These are phyloP conservation scores for Ambrosiella xylebori DNA, from an alignment of 2,329 filamentous ascomycete genomes.

Conservation along the genomic window DNA sequence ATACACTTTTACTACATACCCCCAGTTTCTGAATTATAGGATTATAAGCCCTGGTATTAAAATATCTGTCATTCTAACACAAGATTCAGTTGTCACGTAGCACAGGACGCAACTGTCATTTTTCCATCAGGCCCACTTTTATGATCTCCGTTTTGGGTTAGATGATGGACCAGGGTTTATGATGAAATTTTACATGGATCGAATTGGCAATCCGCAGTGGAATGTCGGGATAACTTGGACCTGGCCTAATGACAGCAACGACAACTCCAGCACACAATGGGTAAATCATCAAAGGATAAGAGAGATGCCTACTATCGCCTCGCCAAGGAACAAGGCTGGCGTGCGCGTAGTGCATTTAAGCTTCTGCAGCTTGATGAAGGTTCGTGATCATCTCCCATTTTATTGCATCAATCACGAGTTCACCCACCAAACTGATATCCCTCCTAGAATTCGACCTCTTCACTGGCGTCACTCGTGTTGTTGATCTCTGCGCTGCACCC, in stretches of 20 bases:
- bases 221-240: background rate
- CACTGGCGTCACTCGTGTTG: slow-evolving; percentile 73
- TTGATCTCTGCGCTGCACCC: slow-evolving; percentile 88
- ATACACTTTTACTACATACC: no score
- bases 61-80: no score
- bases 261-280: slow-evolving; percentile 37
- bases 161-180: background rate
- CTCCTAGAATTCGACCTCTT: slow-evolving; percentile 78
- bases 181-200: background rate
- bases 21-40: no score
- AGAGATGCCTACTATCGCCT: slow-evolving; percentile 95
- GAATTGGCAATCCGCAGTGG: background rate
- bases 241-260: background rate
- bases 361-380: slow-evolving; percentile 83
- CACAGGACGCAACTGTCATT: no score
- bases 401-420: slow-evolving; percentile 2
- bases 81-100: no score
- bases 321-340: slow-evolving; percentile 97
- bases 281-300: slow-evolving; percentile 97
- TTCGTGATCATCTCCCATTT: slow-evolving; percentile 18
- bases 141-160: background rate
- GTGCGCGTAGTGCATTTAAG: slow-evolving; percentile 90
- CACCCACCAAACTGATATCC: background rate
- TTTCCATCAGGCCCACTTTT: no score
- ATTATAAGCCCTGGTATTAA: no score